Evolutionary conservation across 495 filamentous ascomycete genomes (phyloP).

Genomic region (Podospora didyma): DNA sequence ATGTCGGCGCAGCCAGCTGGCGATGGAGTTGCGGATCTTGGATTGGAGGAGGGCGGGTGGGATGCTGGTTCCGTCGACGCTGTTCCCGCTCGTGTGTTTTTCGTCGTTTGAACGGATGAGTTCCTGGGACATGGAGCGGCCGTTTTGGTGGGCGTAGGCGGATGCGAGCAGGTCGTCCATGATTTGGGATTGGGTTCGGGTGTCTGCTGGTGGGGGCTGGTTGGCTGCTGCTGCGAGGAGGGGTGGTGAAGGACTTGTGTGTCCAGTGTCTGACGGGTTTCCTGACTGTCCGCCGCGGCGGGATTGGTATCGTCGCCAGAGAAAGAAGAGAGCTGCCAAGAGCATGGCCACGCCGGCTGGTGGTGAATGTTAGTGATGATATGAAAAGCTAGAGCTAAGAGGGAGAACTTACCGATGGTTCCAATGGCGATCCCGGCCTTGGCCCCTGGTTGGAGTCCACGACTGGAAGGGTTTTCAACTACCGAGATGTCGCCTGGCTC

Average conservation of each 20-base stretch:
- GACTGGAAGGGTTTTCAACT: background rate
- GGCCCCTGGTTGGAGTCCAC: constrained; percentile 6
- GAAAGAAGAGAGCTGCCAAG: background rate
- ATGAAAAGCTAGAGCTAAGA: background rate
- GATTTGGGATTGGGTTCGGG: constrained; percentile 22
- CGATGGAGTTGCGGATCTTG: constrained; percentile 17
- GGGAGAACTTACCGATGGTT: constrained; percentile 8
- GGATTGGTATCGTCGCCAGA: constrained; percentile 3
- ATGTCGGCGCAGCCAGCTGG: constrained; percentile 19
- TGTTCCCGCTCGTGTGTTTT: background rate
- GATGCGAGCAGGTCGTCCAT: constrained; percentile 30
- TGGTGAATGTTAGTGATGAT: background rate
- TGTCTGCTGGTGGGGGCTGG: background rate
- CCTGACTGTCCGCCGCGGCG: too few relatives aligned
- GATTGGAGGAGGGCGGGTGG: background rate
- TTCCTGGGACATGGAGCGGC: constrained; percentile 2
- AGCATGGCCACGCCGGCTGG: background rate
- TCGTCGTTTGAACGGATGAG: constrained; percentile 1
- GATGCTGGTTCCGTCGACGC: background rate
- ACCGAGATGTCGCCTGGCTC: background rate
- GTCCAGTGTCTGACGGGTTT: background rate
- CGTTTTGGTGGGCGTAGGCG: constrained; percentile 31
- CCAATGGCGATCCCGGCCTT: constrained; percentile 20
- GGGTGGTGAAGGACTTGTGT: background rate
- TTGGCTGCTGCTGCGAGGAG: background rate